Conservation (phyloP, 345 rosid genomes). For the Euphorbia pulcherrima region DNA sequence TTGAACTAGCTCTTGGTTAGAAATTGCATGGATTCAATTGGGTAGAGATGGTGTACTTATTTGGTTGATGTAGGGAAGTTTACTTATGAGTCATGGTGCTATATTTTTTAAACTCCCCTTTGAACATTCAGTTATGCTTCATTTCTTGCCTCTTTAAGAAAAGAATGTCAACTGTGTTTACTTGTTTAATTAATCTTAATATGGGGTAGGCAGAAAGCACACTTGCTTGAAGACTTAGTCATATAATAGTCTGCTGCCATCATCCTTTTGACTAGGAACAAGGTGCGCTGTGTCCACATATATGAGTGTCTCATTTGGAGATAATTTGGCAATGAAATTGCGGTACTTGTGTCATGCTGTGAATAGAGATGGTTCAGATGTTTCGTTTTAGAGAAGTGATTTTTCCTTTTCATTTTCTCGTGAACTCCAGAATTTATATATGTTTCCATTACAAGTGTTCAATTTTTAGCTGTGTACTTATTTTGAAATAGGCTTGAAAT, state of each 20-base stretch:
- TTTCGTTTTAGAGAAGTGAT: not conserved
- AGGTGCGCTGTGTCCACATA: not conserved
- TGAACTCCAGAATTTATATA: not conserved
- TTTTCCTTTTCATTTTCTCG: not conserved
- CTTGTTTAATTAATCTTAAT: not conserved
- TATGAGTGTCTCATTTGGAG: not conserved
- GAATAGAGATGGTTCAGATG: not conserved
- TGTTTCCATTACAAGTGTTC: not conserved
- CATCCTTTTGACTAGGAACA: not conserved
- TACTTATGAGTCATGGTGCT: not conserved
- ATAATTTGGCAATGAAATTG: not conserved
- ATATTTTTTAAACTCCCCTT: not conserved
- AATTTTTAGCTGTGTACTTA: not conserved
- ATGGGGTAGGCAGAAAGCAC: not conserved
- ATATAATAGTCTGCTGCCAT: not conserved
- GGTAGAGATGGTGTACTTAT: not conserved
- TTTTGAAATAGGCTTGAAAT: not conserved
- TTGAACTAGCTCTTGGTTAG: not conserved
- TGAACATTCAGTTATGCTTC: not conserved
- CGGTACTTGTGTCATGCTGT: not conserved
- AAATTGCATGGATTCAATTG: constrained; percentile 5
- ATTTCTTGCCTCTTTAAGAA: not conserved
- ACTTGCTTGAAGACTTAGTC: not conserved
- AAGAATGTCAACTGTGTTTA: not conserved
- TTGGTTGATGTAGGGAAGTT: not conserved